Evolutionary conservation across 1,139 yeast genomes (phyloP).

Genomic region (Pichia sp.): DNA sequence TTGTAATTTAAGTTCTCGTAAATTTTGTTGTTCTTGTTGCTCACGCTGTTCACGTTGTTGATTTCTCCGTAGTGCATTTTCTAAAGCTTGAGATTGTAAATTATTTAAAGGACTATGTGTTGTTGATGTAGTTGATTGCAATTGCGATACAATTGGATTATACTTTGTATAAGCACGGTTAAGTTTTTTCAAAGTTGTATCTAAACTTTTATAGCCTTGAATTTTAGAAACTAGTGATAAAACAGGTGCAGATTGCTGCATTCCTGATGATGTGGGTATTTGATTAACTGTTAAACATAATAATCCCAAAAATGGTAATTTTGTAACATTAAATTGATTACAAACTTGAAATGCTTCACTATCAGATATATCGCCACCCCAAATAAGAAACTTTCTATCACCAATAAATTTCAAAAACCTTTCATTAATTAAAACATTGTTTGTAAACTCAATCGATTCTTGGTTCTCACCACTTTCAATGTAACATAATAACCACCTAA

Average conservation of each 20-base stretch:
- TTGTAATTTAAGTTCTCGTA: slow-evolving; percentile 15
- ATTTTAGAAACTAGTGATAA: slow-evolving; percentile 59
- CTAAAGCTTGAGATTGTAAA: slow-evolving; percentile 77
- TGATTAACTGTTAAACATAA: slow-evolving; percentile 51
- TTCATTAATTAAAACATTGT: slow-evolving; percentile 49
- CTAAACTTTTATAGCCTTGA: slow-evolving; percentile 44
- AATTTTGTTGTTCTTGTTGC: background rate
- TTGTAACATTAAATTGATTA: slow-evolving; percentile 63
- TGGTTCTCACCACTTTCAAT: slow-evolving; percentile 72
- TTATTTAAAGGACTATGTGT: slow-evolving; percentile 50
- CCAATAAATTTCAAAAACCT: slow-evolving; percentile 46
- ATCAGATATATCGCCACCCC: slow-evolving; percentile 84
- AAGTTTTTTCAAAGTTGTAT: slow-evolving; percentile 36
- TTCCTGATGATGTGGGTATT: slow-evolving; percentile 56
- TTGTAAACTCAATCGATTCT: slow-evolving; percentile 47
- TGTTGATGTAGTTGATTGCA: slow-evolving; percentile 58
- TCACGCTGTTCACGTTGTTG: slow-evolving; percentile 20
- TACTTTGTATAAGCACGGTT: slow-evolving; percentile 45
- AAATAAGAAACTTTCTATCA: slow-evolving; percentile 51
- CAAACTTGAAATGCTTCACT: slow-evolving; percentile 85
- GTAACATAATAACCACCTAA: slow-evolving; percentile 66
- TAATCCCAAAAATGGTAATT: slow-evolving; percentile 75
- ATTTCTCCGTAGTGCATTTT: slow-evolving; percentile 59
- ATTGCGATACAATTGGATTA: slow-evolving; percentile 51
- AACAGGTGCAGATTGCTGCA: slow-evolving; percentile 44